Conservation (phyloP, 305 asterid genomes). For the Rubia peregrina region DNA sequence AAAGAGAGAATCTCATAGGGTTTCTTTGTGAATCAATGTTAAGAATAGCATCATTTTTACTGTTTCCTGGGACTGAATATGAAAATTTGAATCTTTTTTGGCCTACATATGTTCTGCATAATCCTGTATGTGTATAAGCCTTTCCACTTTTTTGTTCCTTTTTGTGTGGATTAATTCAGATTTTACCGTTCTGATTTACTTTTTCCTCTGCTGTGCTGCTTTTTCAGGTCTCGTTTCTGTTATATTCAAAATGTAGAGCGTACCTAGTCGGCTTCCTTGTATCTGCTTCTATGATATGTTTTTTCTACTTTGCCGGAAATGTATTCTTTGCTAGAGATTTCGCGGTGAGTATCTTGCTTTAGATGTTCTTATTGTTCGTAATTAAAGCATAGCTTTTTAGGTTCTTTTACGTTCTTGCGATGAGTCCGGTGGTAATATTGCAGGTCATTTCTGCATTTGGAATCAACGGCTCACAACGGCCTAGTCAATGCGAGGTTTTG, state of each 20-base stretch:
- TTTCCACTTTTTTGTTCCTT: background rate
- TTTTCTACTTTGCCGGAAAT: conserved; percentile 49
- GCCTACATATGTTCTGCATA: background rate
- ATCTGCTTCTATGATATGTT: conserved; percentile 46
- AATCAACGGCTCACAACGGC: conserved; percentile 22
- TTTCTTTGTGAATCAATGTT: background rate
- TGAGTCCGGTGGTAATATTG: conserved; percentile 8
- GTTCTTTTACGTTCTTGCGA: background rate
- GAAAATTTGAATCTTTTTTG: background rate
- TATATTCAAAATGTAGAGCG: conserved; percentile 52
- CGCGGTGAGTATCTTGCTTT: conserved; percentile 30
- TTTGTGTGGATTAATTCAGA: background rate
- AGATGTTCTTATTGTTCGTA: background rate
- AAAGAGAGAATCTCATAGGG: background rate
- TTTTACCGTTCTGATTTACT: background rate
- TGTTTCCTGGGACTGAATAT: background rate
- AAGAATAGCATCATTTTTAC: background rate
- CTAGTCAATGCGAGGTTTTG: conserved; percentile 44
- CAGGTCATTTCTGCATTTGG: conserved; percentile 46
- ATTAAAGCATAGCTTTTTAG: background rate
- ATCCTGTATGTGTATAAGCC: background rate
- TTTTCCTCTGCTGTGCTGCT: background rate
- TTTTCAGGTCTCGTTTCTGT: conserved; percentile 41
- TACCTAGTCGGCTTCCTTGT: conserved; percentile 50
- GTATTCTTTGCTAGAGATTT: conserved; percentile 49